Evolutionary conservation across 257 asterid genomes (phyloP).

Genomic region (Vinca minor): DNA sequence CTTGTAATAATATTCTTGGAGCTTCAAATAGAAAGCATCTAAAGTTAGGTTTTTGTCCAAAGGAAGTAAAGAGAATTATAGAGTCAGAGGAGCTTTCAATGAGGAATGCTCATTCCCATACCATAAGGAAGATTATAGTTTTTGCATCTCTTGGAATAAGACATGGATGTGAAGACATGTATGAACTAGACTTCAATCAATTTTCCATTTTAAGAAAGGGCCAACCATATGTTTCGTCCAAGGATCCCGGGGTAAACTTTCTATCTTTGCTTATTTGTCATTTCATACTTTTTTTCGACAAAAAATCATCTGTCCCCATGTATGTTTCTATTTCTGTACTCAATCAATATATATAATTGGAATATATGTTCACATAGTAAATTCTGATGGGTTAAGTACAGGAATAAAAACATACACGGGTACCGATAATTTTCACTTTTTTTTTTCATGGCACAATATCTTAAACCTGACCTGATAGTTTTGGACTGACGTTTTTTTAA

Average conservation of each 20-base stretch:
- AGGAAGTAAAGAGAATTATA: conserved; percentile 19
- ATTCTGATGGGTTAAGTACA: no score
- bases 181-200: conserved; percentile 26
- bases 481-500: no score
- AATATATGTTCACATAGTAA: no score
- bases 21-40: conserved; percentile 8
- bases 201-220: conserved; percentile 22
- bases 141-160: conserved; percentile 25
- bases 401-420: no score
- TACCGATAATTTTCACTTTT: no score
- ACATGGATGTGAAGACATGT: conserved; percentile 27
- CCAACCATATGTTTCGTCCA: conserved; percentile 15
- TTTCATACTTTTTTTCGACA: background rate
- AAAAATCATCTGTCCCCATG: no score
- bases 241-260: conserved; percentile 22
- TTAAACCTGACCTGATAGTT: no score
- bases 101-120: conserved; percentile 27
- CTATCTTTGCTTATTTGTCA: background rate
- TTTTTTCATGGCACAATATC: no score
- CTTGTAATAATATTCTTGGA: background rate
- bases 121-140: conserved; percentile 26
- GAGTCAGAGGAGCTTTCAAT: conserved; percentile 11
- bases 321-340: no score
- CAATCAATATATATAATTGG: no score
- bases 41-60: conserved; percentile 26